Evolutionary conservation across 2,329 filamentous ascomycete genomes (phyloP).

Genomic region (Alternaria consortialis): DNA sequence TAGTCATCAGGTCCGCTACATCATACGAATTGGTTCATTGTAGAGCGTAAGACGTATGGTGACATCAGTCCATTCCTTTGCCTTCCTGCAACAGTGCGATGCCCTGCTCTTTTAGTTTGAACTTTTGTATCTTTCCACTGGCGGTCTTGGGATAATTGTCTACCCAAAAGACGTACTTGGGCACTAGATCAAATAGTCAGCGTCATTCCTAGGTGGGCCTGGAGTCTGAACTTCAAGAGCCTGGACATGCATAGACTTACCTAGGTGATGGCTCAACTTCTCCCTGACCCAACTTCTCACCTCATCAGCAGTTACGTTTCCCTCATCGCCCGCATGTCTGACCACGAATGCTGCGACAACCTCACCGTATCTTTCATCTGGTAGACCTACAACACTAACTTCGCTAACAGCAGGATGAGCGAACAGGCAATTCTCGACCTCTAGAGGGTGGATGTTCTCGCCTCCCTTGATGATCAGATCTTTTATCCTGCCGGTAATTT

Average conservation of each 20-base stretch:
- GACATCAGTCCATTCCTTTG: conserved; percentile 22
- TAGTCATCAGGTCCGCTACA: background rate
- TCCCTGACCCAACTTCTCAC: conserved; percentile 76
- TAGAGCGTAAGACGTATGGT: background rate
- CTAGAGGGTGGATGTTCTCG: conserved; percentile 94
- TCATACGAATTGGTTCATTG: background rate
- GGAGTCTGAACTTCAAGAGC: background rate
- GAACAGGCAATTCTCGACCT: conserved; percentile 89
- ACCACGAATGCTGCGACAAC: conserved; percentile 85
- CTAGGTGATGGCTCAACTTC: conserved; percentile 75
- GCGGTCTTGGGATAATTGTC: conserved; percentile 91
- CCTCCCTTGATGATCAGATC: conserved; percentile 94
- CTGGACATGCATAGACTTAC: conserved; percentile 51
- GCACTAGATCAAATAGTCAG: conserved; percentile 55
- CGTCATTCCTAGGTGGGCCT: background rate
- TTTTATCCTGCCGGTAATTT: conserved; percentile 91
- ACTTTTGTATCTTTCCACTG: conserved; percentile 97
- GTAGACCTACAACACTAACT: conserved; percentile 83
- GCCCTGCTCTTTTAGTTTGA: conserved; percentile 77
- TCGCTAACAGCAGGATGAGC: conserved; percentile 75
- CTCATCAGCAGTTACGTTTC: conserved; percentile 63
- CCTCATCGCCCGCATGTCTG: conserved; percentile 48
- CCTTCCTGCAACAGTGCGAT: conserved; percentile 35
- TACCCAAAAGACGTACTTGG: conserved; percentile 89
- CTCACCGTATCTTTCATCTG: conserved; percentile 85